Percentiles rank a stretch among this genome's conserved stretches.
Evolutionary conservation across 768 basidiomycete species (phyloP).

Genomic region (Leucocoprinus sp.): DNA sequence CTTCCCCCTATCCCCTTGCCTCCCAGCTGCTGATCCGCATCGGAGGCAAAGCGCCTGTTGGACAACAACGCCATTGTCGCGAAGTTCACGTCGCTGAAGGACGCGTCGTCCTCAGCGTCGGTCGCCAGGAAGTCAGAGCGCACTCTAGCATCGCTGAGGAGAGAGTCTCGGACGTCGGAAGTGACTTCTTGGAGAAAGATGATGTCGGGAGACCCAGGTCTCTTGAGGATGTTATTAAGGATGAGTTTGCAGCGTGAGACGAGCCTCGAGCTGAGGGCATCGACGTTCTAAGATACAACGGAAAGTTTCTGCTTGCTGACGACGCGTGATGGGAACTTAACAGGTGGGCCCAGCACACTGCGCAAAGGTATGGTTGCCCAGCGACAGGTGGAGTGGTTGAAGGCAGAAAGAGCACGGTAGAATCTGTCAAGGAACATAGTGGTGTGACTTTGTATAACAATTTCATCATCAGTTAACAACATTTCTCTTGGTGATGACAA

Average conservation of each 20-base stretch:
- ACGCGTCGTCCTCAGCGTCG: constrained; percentile 29
- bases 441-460: too few species aligned
- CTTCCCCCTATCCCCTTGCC: constrained; percentile 19
- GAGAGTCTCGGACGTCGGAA: constrained; percentile 20
- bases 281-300: constrained; percentile 21
- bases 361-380: constrained; percentile 2
- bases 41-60: constrained; percentile 23
- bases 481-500: too few species aligned
- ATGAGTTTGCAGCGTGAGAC: constrained; percentile 27
- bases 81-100: constrained; percentile 25
- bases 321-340: background rate
- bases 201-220: constrained; percentile 25
- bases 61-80: constrained; percentile 31
- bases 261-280: constrained; percentile 24
- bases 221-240: constrained; percentile 25
- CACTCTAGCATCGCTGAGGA: constrained; percentile 27
- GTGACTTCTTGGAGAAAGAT: constrained; percentile 33
- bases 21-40: constrained; percentile 15
- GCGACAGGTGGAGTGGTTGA: background rate
- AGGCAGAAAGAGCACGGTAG: constrained; percentile 6
- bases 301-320: background rate
- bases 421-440: constrained; percentile 5
- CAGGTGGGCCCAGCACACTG: background rate
- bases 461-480: too few species aligned
- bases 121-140: constrained; percentile 25